These are phyloP conservation scores for Penicillium canescens DNA, from an alignment of 495 filamentous ascomycete species.

Conservation along the genomic window DNA sequence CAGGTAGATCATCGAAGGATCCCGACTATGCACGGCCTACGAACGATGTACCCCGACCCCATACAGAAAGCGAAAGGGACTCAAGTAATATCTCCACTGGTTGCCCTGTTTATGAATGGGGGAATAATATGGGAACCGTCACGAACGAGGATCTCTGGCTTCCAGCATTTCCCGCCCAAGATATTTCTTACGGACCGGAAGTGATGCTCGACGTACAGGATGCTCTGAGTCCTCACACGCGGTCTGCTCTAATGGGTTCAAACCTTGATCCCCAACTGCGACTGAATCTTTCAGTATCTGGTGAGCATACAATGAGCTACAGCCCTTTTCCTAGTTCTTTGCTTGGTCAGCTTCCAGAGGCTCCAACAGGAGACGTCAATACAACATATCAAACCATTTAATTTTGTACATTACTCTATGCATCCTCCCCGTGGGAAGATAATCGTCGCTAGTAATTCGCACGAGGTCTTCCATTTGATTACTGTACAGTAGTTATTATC, in stretches of 20 bases:
- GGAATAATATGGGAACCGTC: background rate
- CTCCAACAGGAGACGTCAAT: background rate
- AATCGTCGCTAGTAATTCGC: background rate
- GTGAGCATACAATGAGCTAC: background rate
- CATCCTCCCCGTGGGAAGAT: background rate
- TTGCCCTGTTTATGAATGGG: background rate
- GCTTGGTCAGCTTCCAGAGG: background rate
- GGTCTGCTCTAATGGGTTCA: constrained; percentile 7
- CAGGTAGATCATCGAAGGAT: background rate
- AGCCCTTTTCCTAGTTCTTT: background rate
- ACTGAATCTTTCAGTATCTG: constrained; percentile 4
- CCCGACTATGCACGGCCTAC: background rate
- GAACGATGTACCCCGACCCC: background rate
- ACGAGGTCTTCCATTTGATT: background rate
- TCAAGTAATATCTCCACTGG: background rate
- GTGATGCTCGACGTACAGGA: constrained; percentile 3
- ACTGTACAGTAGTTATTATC: background rate
- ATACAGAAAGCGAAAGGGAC: background rate
- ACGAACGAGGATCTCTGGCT: constrained; percentile 7
- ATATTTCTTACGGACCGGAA: constrained; percentile 10
- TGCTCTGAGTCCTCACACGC: constrained; percentile 7
- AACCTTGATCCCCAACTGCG: constrained; percentile 14
- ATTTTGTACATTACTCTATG: background rate
- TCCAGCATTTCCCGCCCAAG: constrained; percentile 15
- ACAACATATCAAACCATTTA: background rate